phyloP scores from a whole-genome alignment of 345 rosid genomes.

The Bruguiera sexangula region DNA sequence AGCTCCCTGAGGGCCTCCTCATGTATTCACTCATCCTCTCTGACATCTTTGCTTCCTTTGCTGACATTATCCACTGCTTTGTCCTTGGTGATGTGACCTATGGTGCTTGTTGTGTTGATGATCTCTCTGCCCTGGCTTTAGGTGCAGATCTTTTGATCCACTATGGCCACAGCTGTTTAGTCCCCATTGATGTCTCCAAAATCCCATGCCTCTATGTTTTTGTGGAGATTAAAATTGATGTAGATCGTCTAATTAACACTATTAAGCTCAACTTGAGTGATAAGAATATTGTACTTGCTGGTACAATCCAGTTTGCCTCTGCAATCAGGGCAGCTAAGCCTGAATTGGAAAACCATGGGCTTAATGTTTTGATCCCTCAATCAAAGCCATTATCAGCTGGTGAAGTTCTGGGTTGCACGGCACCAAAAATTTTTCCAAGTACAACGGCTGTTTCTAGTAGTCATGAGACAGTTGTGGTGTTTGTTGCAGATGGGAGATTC shows the following conservation, averaged over 20 bases:
- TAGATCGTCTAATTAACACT: slow-evolving; percentile 47
- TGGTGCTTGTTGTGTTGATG: slow-evolving; percentile 94
- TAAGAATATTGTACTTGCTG: slow-evolving; percentile 53
- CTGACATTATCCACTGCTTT: slow-evolving; percentile 66
- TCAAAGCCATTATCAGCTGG: slow-evolving; percentile 83
- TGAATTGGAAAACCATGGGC: slow-evolving; percentile 65
- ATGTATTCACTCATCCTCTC: slow-evolving; percentile 86
- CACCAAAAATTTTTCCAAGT: slow-evolving; percentile 43
- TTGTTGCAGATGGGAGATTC: slow-evolving; percentile 91
- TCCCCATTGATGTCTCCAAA: slow-evolving; percentile 70
- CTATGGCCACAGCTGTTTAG: slow-evolving; percentile 90
- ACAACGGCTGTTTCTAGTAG: slow-evolving; percentile 9
- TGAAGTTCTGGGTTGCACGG: slow-evolving; percentile 88
- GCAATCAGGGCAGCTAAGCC: slow-evolving; percentile 82
- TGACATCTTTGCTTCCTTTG: slow-evolving; percentile 72
- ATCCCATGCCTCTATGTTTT: slow-evolving; percentile 90
- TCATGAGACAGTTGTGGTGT: slow-evolving; percentile 42
- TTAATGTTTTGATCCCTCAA: slow-evolving; percentile 76
- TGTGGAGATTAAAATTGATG: slow-evolving; percentile 78
- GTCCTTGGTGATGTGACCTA: slow-evolving; percentile 86
- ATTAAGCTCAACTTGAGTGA: slow-evolving; percentile 44
- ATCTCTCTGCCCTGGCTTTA: slow-evolving; percentile 67
- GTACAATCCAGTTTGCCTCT: slow-evolving; percentile 82
- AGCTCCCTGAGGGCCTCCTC: slow-evolving; percentile 87
- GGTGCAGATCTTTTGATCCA: slow-evolving; percentile 81